Conservation (phyloP, 202 grass and related monocot genomes). For the Alloteropsis angusta region DNA sequence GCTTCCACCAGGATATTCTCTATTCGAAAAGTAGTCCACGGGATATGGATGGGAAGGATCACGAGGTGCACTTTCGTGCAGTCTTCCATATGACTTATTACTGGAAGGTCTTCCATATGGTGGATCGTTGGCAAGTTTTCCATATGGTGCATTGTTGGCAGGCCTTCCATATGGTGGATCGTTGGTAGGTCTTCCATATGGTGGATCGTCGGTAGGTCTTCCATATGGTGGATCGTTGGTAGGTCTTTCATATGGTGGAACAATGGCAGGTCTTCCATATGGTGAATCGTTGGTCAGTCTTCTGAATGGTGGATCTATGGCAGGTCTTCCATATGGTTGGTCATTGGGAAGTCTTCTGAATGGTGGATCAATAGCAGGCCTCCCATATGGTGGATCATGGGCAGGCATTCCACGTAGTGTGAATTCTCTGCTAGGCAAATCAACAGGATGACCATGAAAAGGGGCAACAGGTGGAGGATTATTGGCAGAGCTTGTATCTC, state of each 20-base stretch:
- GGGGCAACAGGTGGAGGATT: constrained; percentile 37
- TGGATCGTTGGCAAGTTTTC: neutral
- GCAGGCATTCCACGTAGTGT: constrained; percentile 31
- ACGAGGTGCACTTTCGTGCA: constrained; percentile 26
- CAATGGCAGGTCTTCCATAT: constrained; percentile 18
- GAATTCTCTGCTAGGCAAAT: constrained; percentile 48
- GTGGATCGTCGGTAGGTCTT: neutral
- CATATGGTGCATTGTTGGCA: constrained; percentile 5
- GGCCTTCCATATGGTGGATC: constrained; percentile 26
- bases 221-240: constrained; percentile 34
- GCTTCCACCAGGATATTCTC: constrained; percentile 37
- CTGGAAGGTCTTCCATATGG: constrained; percentile 23
- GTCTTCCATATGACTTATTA: constrained; percentile 20
- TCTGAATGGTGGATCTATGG: constrained; percentile 34
- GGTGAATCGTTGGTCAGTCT: constrained; percentile 3
- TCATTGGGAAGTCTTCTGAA: constrained; percentile 18
- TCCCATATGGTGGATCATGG: constrained; percentile 39
- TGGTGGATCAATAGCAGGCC: constrained; percentile 14
- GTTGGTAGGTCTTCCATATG: constrained; percentile 5
- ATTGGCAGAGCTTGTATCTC: constrained; percentile 41
- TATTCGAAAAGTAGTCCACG: constrained; percentile 42
- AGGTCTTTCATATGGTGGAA: constrained; percentile 22
- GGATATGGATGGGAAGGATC: constrained; percentile 26
- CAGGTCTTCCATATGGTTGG: constrained; percentile 23
- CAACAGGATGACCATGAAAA: constrained; percentile 51